Evolutionary conservation across 257 asterid genomes (phyloP).

Genomic region (Solanum phureja): DNA sequence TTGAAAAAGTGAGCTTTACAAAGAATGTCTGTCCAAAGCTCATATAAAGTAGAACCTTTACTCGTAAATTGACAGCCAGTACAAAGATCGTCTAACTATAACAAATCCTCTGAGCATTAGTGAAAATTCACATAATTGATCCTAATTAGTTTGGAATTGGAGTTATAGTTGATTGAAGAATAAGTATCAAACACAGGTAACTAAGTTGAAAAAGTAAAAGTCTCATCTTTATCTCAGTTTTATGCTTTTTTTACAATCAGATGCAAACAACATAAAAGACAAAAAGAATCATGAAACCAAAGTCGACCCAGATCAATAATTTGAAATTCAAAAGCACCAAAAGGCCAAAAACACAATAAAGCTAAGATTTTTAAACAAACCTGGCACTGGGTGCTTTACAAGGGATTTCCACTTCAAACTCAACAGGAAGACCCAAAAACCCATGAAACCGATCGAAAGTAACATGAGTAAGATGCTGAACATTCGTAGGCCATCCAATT

Average conservation of each 20-base stretch:
- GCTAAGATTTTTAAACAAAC: slow-evolving; percentile 13
- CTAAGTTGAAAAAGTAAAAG: neutral
- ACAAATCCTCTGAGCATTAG: neutral
- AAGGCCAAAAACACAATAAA: neutral
- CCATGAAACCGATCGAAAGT: slow-evolving; percentile 93
- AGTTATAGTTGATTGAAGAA: neutral
- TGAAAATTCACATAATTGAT: neutral
- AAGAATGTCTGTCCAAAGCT: neutral
- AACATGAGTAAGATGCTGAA: slow-evolving; percentile 85
- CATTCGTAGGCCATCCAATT: slow-evolving; percentile 94
- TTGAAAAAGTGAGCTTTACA: neutral
- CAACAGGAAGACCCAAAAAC: slow-evolving; percentile 85
- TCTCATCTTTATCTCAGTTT: neutral
- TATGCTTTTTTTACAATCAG: neutral
- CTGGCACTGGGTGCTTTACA: slow-evolving; percentile 95
- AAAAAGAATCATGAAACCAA: neutral
- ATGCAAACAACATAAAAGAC: neutral
- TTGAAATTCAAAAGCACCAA: neutral
- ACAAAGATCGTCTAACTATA: neutral
- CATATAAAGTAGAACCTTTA: neutral
- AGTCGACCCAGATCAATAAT: neutral
- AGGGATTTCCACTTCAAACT: slow-evolving; percentile 84
- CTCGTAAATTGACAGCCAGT: neutral
- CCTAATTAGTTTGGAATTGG: neutral
- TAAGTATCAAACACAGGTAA: neutral